phyloP scores from a whole-genome alignment of 768 basidiomycete genomes.

The Ramaria rubella region DNA sequence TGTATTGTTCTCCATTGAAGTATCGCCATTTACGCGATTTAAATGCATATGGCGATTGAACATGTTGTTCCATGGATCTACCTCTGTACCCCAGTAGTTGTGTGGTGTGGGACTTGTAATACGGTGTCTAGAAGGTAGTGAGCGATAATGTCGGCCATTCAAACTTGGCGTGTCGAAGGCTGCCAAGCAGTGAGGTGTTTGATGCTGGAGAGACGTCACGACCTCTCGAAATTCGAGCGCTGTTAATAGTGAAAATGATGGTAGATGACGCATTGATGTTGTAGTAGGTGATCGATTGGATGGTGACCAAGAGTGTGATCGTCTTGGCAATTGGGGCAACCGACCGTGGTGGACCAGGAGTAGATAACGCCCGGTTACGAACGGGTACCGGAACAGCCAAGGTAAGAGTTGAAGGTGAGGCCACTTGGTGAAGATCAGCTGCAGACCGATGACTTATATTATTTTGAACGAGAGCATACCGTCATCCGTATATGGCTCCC shows the following conservation, averaged over 20 bases:
- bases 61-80: conserved; percentile 46
- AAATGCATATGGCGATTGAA: conserved; percentile 40
- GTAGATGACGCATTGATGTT: conserved; percentile 45
- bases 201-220: conserved; percentile 67
- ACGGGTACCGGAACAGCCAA: conserved; percentile 13
- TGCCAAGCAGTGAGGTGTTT: conserved; percentile 55
- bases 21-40: conserved; percentile 34
- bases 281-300: conserved; percentile 16
- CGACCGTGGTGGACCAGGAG: conserved; percentile 31
- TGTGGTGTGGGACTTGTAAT: neutral
- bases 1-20: neutral
- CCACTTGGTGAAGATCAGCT: conserved; percentile 3
- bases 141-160: conserved; percentile 68
- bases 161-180: conserved; percentile 64
- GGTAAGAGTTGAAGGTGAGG: conserved; percentile 6
- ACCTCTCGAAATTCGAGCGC: conserved; percentile 95
- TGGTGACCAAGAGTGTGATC: conserved; percentile 2
- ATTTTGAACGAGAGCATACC: conserved; percentile 36
- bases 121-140: conserved; percentile 21
- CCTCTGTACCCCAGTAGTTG: conserved; percentile 20
- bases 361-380: conserved; percentile 35
- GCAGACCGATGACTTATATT: conserved; percentile 9
- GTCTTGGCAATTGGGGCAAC: conserved; percentile 32
- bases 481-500: conserved; percentile 55
- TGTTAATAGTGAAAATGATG: conserved; percentile 86